Conservation (phyloP, 805 yeast genomes). For the Grigorovia jiainica region DNA sequence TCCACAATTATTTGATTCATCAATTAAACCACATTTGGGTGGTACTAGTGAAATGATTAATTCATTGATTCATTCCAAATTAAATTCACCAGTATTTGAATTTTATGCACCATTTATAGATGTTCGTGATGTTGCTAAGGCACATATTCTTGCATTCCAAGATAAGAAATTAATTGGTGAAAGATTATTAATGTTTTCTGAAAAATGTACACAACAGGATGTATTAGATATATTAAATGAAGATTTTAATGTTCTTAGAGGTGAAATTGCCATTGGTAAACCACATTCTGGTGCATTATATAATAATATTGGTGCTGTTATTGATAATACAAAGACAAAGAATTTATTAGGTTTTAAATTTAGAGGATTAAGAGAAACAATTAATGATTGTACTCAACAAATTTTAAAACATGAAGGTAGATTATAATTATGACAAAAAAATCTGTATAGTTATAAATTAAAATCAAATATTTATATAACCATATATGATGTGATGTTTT, state of each 20-base stretch:
- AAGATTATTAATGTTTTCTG: slow-evolving; percentile 25
- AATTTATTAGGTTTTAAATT: slow-evolving; percentile 18
- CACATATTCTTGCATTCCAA: slow-evolving; percentile 44
- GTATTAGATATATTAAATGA: slow-evolving; percentile 26
- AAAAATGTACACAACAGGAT: slow-evolving; percentile 19
- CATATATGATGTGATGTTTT: too few species aligned
- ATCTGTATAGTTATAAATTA: too few species aligned
- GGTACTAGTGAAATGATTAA: slow-evolving; percentile 36
- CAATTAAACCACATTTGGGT: slow-evolving; percentile 31
- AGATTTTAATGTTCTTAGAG: slow-evolving; percentile 35
- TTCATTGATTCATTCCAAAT: slow-evolving; percentile 20
- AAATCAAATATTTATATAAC: too few species aligned
- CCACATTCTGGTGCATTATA: slow-evolving; percentile 16
- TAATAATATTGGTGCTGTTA: slow-evolving; percentile 1
- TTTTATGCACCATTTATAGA: slow-evolving; percentile 32
- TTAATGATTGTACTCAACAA: slow-evolving; percentile 20
- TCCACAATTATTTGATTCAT: slow-evolving; percentile 38
- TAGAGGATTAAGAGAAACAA: slow-evolving; percentile 10
- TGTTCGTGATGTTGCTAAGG: slow-evolving; percentile 54
- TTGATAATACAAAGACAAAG: slow-evolving; percentile 15
- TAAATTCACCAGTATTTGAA: background rate
- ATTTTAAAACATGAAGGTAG: slow-evolving; percentile 12
- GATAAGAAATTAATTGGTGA: slow-evolving; percentile 26
- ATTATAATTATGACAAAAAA: slow-evolving; percentile 6
- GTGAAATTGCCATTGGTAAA: slow-evolving; percentile 35